A percentile compares a stretch with the other conserved stretches of the same genome.
Evolutionary conservation across 2,329 filamentous ascomycete genomes (phyloP).

Genomic region (Colletotrichum liriopes): DNA sequence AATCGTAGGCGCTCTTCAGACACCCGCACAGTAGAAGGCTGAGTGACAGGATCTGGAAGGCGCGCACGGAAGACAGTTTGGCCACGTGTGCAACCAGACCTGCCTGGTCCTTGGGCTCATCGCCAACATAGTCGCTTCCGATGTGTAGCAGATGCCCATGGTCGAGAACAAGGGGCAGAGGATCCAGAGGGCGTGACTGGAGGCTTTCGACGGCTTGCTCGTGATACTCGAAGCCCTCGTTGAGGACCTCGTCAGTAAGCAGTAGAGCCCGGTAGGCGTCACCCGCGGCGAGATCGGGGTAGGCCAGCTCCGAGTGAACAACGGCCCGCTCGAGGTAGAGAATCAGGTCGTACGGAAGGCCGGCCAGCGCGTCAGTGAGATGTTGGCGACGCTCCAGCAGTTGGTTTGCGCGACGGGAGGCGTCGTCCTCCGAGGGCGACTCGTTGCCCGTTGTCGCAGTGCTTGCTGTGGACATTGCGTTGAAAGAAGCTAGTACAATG

Average conservation of each 20-base stretch:
- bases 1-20: slow-evolving; percentile 77
- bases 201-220: slow-evolving; percentile 74
- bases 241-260: slow-evolving; percentile 83
- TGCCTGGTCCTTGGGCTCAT: slow-evolving; percentile 53
- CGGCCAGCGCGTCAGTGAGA: slow-evolving; percentile 69
- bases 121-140: slow-evolving; percentile 52
- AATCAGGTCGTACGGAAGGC: slow-evolving; percentile 73
- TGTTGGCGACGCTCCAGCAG: slow-evolving; percentile 70
- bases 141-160: slow-evolving; percentile 56
- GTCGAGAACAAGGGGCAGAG: slow-evolving; percentile 62
- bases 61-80: slow-evolving; percentile 67
- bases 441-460: slow-evolving; percentile 28
- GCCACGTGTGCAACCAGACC: slow-evolving; percentile 60
- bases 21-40: slow-evolving; percentile 77
- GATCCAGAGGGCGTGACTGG: slow-evolving; percentile 53
- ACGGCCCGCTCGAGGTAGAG: slow-evolving; percentile 79
- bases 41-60: slow-evolving; percentile 72
- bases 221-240: slow-evolving; percentile 88
- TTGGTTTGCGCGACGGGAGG: slow-evolving; percentile 47
- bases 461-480: slow-evolving; percentile 37
- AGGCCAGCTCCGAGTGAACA: slow-evolving; percentile 81
- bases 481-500: slow-evolving; percentile 20
- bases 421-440: slow-evolving; percentile 30
- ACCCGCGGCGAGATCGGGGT: slow-evolving; percentile 90
- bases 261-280: slow-evolving; percentile 94